Evolutionary conservation across 352 stramenopile species (phyloP), one percentile per base, ranked within the genome.

Genomic region (Globisporangium paroecandrum): DNA sequence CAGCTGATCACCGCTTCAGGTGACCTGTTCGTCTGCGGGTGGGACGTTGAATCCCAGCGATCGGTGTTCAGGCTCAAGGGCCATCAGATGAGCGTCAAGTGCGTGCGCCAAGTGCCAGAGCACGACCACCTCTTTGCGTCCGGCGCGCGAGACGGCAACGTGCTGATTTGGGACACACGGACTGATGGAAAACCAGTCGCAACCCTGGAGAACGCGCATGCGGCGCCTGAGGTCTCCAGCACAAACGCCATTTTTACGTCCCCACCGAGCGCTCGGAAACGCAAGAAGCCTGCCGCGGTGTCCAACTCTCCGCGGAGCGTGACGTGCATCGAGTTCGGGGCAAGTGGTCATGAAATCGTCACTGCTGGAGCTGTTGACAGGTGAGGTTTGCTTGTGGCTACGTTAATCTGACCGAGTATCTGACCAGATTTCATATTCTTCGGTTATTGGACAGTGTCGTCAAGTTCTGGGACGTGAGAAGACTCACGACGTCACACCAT

Each of bases 51-150:
- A 69, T 89, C 66, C 3, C 58, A 70, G 38, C 49, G 58, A 10
- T n/a, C 67, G 46, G n/a, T 71, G 62, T 77, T 81, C 69, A 43
- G 77, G 51, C 64, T 83, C 71, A 4, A 70, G 34, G 80, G 76
- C 58, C 81, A 89, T 60, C 68, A 81, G 13, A 89, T 89, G 81
- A 93, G 85, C 72, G 83, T 93, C 66, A 93, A 93, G 58, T 89
- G 85, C 65, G 78, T 93, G 3, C 85, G 83, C 6, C 79, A 90
- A 62, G 70, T 73, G 15, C 70, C 72, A 3, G 47, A 74, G 25
- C 65, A 74, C 34, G 54, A 47, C 54, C 46, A 76, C 43, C 61
- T 87, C 24, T 85, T 90, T 68, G 80, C 80, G 24, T 89, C 82
- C 4, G 82, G 85, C 57, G 75, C 76, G 58, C 72, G 85, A 6